Base-by-base conservation (phyloP, 768 basidiomycete genomes). In the Trametes gibbosa region DNA sequence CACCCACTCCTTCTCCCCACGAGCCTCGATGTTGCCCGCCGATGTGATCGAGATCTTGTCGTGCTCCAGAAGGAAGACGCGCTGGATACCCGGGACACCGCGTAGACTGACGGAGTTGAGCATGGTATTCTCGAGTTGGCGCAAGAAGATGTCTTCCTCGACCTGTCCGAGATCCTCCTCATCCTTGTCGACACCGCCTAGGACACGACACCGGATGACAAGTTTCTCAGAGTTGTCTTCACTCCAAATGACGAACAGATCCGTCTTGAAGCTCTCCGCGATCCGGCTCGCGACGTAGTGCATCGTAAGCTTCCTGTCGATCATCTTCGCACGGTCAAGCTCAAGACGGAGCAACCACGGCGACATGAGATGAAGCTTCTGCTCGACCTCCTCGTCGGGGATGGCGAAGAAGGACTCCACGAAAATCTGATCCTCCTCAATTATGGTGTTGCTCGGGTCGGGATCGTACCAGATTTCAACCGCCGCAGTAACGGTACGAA, bases 361-460 rank as follows among this genome's bases (percentile, higher is more conserved):
- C 1, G 97, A 98, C 71, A 95, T 92, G 1, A 94, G 79, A 64
- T 93, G 89, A 2, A 97, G 76, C 69, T 96, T 96, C 19, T 84
- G 81, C 71, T 96, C 93, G 59, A 96, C 89, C 50, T 95, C 92
- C 70, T 98, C 95, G 66, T 98, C 97, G 6, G 97, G 97, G 70
- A 98, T 98, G 54, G 95, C 96, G 72, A 98, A 99, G 90, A 98
- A 98, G 0, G 95, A 95, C 68, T 97, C 93, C 56, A 99, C 97
- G 70, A 99, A 98, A 23, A 95, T 85, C 23, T 83, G 77, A 73
- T 99, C 97, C 65, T 98, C 97, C 64, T 96, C 95, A 72, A 99
- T 97, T 73, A 96, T 89, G 27, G 97, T 98, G 0, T 89, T 84
- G 7, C 81, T 85, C 17, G 93, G 89, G 69, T 95, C 87, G 0